phyloP scores from a whole-genome alignment of 2,329 filamentous ascomycete species.

The Scorias spongiosa region DNA sequence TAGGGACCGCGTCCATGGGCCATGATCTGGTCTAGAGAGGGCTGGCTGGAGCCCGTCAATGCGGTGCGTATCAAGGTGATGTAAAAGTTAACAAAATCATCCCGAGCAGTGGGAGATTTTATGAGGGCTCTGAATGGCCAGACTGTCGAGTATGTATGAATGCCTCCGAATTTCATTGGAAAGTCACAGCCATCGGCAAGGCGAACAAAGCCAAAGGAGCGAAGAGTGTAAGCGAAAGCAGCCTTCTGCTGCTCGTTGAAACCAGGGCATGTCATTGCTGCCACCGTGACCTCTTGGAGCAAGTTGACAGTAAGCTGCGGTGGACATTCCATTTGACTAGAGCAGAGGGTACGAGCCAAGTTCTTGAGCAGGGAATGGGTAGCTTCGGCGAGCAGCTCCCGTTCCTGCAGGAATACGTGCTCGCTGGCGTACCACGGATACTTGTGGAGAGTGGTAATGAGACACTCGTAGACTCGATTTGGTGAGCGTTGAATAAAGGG shows the following conservation, averaged over 20 bases:
- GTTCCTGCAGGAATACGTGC: conserved; percentile 32
- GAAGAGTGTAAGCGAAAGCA: conserved; percentile 7
- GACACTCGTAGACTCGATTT: conserved; percentile 38
- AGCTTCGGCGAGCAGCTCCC: conserved; percentile 29
- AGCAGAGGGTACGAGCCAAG: conserved; percentile 12
- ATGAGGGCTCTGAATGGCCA: conserved; percentile 20
- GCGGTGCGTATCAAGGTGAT: conserved; percentile 12
- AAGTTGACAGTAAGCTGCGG: conserved; percentile 11
- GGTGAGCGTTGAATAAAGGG: conserved; percentile 34
- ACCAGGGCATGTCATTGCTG: conserved; percentile 16
- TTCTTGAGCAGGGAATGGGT: conserved; percentile 10
- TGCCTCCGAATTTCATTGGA: conserved; percentile 13
- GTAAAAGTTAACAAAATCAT: conserved; percentile 14
- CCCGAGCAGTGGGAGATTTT: conserved; percentile 8
- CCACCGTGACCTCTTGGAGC: conserved; percentile 19
- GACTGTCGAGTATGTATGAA: conserved; percentile 4
- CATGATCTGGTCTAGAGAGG: conserved; percentile 3
- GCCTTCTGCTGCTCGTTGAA: conserved; percentile 21
- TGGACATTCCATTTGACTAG: conserved; percentile 4
- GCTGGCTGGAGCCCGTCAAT: conserved; percentile 1
- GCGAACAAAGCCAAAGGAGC: conserved; percentile 7
- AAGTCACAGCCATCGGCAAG: conserved; percentile 8
- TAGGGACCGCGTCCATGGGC: conserved; percentile 6
- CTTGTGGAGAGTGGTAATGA: conserved; percentile 38
- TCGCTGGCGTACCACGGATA: conserved; percentile 35